Percentiles rank a stretch among this genome's conserved stretches.
phyloP scores from a whole-genome alignment of 192 early-diverging fungal genomes.

The Spinellus fusiger region DNA sequence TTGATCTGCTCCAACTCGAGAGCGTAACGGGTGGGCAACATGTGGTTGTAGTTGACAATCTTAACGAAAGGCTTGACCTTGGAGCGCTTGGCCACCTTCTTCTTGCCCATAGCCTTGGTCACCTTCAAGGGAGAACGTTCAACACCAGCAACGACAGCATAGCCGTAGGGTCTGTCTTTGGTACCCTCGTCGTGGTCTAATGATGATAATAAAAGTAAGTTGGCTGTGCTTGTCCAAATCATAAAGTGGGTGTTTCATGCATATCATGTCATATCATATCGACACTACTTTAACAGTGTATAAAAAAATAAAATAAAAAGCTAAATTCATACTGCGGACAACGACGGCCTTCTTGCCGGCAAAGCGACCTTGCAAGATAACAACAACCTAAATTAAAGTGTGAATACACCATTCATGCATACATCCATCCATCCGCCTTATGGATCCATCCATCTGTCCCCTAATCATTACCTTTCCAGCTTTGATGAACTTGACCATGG shows the following conservation, averaged over 20 bases:
- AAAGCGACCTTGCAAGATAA: constrained; percentile 96
- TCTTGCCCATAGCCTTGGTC: constrained; percentile 90
- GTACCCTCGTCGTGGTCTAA: constrained; percentile 89
- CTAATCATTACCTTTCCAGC: constrained; percentile 43
- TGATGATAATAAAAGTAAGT: background rate
- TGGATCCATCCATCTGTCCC: constrained; percentile 16
- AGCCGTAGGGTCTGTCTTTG: constrained; percentile 93
- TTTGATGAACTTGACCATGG: constrained; percentile 55
- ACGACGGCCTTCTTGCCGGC: constrained; percentile 99
- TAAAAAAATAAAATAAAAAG: background rate
- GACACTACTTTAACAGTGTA: background rate
- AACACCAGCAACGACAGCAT: constrained; percentile 97
- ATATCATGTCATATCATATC: no score
- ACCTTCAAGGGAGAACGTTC: constrained; percentile 97
- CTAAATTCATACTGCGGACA: constrained; percentile 63
- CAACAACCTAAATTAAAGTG: constrained; percentile 72
- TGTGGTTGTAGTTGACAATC: constrained; percentile 98
- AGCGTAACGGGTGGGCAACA: constrained; percentile 98
- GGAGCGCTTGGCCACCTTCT: constrained; percentile 94
- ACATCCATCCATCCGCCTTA: constrained; percentile 17
- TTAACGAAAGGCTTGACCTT: constrained; percentile 99
- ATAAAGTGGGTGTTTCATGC: background rate
- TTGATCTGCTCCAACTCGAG: constrained; percentile 94
- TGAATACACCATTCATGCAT: background rate
- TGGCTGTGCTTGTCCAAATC: background rate